Base-by-base conservation (phyloP, 805 yeast species). In the Wickerhamomyces pijperi region DNA sequence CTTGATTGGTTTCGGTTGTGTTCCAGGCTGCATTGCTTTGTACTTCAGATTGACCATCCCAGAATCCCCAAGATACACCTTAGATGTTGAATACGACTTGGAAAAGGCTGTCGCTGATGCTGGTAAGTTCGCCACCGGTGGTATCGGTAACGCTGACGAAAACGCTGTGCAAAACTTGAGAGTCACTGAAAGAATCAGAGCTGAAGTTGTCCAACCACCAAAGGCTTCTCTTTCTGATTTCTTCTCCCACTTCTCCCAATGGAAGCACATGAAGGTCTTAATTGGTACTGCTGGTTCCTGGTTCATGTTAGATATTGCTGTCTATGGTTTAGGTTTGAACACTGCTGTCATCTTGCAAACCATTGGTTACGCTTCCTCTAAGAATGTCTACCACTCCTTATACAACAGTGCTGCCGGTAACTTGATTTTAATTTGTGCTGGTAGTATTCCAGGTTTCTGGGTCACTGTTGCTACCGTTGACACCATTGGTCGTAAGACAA, bases 401-500 rank as follows among this genome's bases (percentile, higher is more conserved):
- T 79, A 78, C 68, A 75, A 86, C 61, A 61, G 81, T 44, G 83
- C 90, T 58, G 94, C 87, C 42, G 96, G 96, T 77, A 86, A 86
- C 65, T 72, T 86, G 70, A 86, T 86, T 65, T 72, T 86, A 60
- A 76, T 86, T 46, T 84, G 94, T 73, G 97, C 97, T 42, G 96
- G 97, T 70, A 74, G 92, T 35, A 75, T 86, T 63, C 95, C 95
- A 53, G 96, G 96, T 57, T 86, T 86, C 66, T 86, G 95, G 95
- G 66, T 71, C 44, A 59, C 90, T 28, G 85, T 80, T 51, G 86
- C 86, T 38, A 78, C 90, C 35, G 59, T 86, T 44, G 96, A 86
- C 63, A 69, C 65, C 31, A 51, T 86, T 50, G 96, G 96, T 53
- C 78, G 96, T 72, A 84, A 81, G 63, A 77, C 87, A 46, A 66